phyloP scores from a whole-genome alignment of 257 asterid genomes.

The Solanum ahanhuiri region DNA sequence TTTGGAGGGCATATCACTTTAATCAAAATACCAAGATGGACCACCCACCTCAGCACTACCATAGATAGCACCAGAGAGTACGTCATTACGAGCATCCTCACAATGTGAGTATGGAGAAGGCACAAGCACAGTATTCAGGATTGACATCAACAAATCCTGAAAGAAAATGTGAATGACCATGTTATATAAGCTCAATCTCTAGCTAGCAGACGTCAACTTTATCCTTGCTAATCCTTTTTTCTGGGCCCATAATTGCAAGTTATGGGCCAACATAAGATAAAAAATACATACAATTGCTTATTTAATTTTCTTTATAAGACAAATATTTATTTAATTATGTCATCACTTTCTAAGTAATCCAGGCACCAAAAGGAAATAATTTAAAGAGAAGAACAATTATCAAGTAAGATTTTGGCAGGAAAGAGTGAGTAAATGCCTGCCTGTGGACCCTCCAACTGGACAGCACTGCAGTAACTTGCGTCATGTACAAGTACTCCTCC shows the following conservation, averaged over 20 bases:
- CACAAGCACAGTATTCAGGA: slow-evolving; percentile 38
- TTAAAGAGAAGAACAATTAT: neutral
- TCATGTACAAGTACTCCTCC: slow-evolving; percentile 72
- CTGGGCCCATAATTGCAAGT: neutral
- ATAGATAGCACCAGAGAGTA: slow-evolving; percentile 47
- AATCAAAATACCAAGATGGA: neutral
- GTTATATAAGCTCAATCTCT: neutral
- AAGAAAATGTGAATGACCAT: slow-evolving; percentile 3
- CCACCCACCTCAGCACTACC: slow-evolving; percentile 67
- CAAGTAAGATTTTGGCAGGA: neutral
- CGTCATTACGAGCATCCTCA: slow-evolving; percentile 26
- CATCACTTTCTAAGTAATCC: neutral
- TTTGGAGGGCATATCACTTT: neutral
- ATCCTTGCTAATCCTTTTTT: neutral
- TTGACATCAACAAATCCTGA: slow-evolving; percentile 45
- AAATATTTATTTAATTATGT: neutral
- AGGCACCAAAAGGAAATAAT: neutral
- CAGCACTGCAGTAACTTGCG: slow-evolving; percentile 56
- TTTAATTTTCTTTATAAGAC: neutral
- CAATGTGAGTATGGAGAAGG: slow-evolving; percentile 36
- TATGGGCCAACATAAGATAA: neutral
- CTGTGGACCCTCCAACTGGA: slow-evolving; percentile 84
- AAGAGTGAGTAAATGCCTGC: slow-evolving; percentile 29
- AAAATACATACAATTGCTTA: neutral
- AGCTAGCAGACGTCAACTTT: neutral